Base-by-base conservation (phyloP, 352 stramenopile species). In the Phytophthora sansomeana region DNA sequence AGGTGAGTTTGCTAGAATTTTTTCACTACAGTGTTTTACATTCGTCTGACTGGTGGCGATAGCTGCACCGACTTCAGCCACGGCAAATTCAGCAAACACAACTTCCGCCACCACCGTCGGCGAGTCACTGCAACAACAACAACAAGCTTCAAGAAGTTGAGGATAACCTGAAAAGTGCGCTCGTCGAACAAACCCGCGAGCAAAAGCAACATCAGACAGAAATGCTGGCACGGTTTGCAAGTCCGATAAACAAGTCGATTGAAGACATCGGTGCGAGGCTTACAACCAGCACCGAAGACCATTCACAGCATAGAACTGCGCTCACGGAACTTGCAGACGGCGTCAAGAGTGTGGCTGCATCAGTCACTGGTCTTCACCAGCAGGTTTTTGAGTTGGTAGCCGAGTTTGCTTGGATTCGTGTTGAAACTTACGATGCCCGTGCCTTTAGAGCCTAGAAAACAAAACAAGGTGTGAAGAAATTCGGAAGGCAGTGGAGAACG, bases 241-340 rank as follows among this genome's bases (percentile, higher is more conserved):
- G 43, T 39, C 57, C 60, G 6, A 72, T 78, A 21, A 61, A 67
- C n/a, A 66, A 63, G 32, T 66, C 60, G 13, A 16, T 78, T n/a
- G 42, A 67, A 14, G 56, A 62, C 7, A 56, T 75, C 21, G 55
- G 61, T 19, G 29, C 9, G 47, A 63, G 54, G 17, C 36, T 78
- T 21, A 44, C 19, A 11, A 36, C 29, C 13, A 54, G 17, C 16
- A 35, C 39, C 17, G 36, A 59, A 52, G 38, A 24, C 17, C 51
- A 72, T 2, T 10, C 71, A 28, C 43, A 62, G 3, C 62, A 77
- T 24, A 33, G 17, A 8, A 32, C 32, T 4, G 57, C 7, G 3
- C 51, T 73, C 33, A 33, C 1, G 29, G 39, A 73, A 26, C 41
- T 77, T 17, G 42, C 48, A 29, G 24, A 68, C 52, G 35, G 11